Evolutionary conservation across 805 yeast species (phyloP), one percentile per base, ranked within the genome.

Genomic region (Wickerhamiella hasegawae): DNA sequence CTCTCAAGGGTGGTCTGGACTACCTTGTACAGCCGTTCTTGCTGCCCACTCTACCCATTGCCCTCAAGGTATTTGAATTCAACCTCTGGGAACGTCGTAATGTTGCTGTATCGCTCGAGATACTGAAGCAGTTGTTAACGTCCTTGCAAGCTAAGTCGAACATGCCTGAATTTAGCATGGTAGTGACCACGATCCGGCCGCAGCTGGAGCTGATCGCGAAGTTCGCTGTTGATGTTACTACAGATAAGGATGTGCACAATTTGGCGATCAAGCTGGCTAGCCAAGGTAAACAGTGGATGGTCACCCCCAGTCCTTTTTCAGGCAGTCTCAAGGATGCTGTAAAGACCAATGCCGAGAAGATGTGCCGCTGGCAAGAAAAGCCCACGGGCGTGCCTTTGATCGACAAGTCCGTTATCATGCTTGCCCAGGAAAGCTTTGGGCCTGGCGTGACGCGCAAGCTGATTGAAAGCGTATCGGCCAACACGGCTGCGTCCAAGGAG

Each of bases 11-110:
- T 37, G 96, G 95, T 0, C 60, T 87, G 24, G 96, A 85, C 48
- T 83, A 85, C 48, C 78, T 87, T 45, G 62, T 79, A 31, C 94
- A 85, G 47, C 78, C 82, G 2, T 79, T 81, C 42, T 60, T 87
- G 43, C 61, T 79, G 1, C 60, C 68, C 5, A 67, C 76, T 10
- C 48, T 73, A 23, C 57, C 69, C 4, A 68, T 70, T n/a, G 66
- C 73, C 2, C 48, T 71, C 52, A 69, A 46, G 44, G 77, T 66
- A 69, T 56, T 58, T 18, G 60, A 60, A 32, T 54, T 61, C 17
- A 62, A 62, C 32, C 49, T 71, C 4, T 58, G 59, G 54, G 47
- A 51, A 15, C 35, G 35, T 28, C 35, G 28, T 14, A 31, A 33
- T 16, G 18, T 28, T 8, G 14, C 19, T 12, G 33, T 26, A 5